Evolutionary conservation across 202 grass and related monocot species (phyloP), one percentile per base, ranked within the genome.

Genomic region (Musa balbisiana): DNA sequence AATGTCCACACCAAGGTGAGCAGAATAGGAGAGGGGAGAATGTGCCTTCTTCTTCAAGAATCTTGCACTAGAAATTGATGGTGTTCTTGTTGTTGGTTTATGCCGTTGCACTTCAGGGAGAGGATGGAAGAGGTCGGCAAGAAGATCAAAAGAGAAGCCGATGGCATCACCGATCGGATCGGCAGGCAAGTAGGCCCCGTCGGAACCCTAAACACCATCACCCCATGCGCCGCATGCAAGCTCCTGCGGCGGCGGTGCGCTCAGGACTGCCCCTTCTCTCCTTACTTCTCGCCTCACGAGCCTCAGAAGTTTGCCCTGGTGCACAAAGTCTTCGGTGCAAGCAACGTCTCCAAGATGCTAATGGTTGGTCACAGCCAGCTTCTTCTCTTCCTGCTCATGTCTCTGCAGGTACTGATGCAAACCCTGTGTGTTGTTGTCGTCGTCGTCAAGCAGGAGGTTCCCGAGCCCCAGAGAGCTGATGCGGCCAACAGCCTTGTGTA

Each of bases 341-440:
- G 87, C 90, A 97, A 97, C 66, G 87, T 97, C 80, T 96, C 93
- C 86, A 96, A 92, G 89, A 85, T 96, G 85, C 87, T 96, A 80
- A 67, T 90, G 87, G 93, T 96, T 43, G 33, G 33, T 52, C 22
- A 25, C 2, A 24, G 20, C 71, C 58, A 1, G 17, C 17, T 62
- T 62, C 17, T 1, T 62, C 20, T 15, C 58, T 62, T 8, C 20
- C 10, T 21, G 58, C 58, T 17, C 20, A 59, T 59, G 12, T 15
- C 12, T 15, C 17, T 59, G 55, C 55, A 59, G 16, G 6, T 62
- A 9, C 13, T 62, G 17, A 6, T 19, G 16, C 17, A 62, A 62
- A 19, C 13, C 17, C 20, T 62, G 58, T 62, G 58, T 20, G 16
- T 43, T 22, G 64, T 2, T 55, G n/a, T 52, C 43, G 51, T 74